phyloP scores from a whole-genome alignment of 495 filamentous ascomycete genomes.

The Lasiosphaeria miniovina region DNA sequence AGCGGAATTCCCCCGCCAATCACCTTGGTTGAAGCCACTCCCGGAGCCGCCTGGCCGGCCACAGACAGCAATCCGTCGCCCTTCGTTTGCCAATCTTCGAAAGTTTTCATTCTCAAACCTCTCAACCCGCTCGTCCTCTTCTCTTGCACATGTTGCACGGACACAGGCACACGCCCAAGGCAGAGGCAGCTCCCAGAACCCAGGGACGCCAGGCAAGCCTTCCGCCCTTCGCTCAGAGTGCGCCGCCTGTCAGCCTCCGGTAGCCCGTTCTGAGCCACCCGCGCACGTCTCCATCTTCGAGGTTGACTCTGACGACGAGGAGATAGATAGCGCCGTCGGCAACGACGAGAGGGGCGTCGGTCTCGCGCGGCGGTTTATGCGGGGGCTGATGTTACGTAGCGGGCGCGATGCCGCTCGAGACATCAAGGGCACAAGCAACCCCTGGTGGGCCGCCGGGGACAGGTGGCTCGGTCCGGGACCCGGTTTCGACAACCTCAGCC shows the following conservation, averaged over 20 bases:
- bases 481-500: too few species aligned
- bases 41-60: conserved; percentile 2
- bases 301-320: conserved; percentile 21
- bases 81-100: conserved; percentile 18
- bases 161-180: conserved; percentile 6
- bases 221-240: too few species aligned
- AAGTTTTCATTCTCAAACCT: conserved; percentile 19
- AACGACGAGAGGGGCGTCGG: conserved; percentile 8
- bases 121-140: conserved; percentile 16
- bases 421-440: background rate
- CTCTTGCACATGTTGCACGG: conserved; percentile 14
- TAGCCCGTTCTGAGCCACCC: too few species aligned
- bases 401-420: background rate
- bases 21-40: conserved; percentile 12
- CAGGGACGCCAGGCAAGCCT: background rate
- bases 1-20: background rate
- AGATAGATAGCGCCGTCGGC: background rate
- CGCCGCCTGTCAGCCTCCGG: too few species aligned
- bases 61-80: conserved; percentile 7
- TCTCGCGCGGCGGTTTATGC: conserved; percentile 21
- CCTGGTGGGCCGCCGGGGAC: too few species aligned
- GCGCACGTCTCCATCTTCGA: conserved; percentile 25
- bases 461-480: too few species aligned
- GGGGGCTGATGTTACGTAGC: conserved; percentile 11
- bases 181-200: background rate